Evolutionary conservation across 805 yeast species (phyloP).

Genomic region (Starmerella riodocensis): DNA sequence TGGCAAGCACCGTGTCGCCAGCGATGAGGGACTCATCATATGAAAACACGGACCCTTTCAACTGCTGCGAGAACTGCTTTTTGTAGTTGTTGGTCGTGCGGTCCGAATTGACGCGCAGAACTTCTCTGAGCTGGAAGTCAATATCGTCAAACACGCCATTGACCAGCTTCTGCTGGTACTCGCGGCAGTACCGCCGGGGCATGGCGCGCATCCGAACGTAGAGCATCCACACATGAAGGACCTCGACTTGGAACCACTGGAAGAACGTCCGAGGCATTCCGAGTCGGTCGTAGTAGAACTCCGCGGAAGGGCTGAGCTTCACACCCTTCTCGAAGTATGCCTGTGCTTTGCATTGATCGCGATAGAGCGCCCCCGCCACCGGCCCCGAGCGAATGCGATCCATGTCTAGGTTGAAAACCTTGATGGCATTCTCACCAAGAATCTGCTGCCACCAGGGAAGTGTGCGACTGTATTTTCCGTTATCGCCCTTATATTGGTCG

Average conservation of each 20-base stretch:
- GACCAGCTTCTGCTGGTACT: constrained; percentile 81
- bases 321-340: constrained; percentile 32
- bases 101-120: constrained; percentile 70
- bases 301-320: constrained; percentile 51
- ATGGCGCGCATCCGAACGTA: constrained; percentile 91
- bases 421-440: constrained; percentile 26
- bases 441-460: constrained; percentile 25
- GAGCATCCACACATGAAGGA: constrained; percentile 84
- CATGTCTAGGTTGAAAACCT: constrained; percentile 64
- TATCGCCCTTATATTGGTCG: constrained; percentile 23
- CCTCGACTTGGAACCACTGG: constrained; percentile 92
- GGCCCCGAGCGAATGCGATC: constrained; percentile 88
- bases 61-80: constrained; percentile 80
- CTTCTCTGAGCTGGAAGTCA: constrained; percentile 72
- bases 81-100: constrained; percentile 72
- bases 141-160: constrained; percentile 84
- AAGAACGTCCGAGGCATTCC: constrained; percentile 75
- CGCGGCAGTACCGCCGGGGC: constrained; percentile 79
- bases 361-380: constrained; percentile 78
- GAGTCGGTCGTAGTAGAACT: constrained; percentile 73
- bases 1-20: constrained; percentile 43
- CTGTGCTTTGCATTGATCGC: constrained; percentile 75
- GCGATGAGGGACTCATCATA: constrained; percentile 85
- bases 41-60: constrained; percentile 77
- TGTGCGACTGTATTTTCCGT: constrained; percentile 19